phyloP scores from a whole-genome alignment of 768 basidiomycete species.

The Tephrocybe sp. region DNA sequence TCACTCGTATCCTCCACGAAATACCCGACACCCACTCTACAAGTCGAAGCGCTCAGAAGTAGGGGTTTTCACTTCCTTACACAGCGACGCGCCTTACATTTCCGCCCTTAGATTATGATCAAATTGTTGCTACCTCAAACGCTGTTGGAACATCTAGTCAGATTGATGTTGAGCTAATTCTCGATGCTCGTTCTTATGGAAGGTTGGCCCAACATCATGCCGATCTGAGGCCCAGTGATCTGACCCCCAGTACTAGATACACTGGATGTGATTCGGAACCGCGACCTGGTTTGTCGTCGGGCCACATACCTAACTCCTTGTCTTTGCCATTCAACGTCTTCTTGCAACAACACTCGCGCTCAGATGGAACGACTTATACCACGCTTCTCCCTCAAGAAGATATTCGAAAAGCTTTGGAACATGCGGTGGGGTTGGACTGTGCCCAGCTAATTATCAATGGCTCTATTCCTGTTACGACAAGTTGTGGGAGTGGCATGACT shows the following conservation, averaged over 20 bases:
- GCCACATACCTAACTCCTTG: slow-evolving; percentile 88
- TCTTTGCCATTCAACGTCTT: slow-evolving; percentile 84
- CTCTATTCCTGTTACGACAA: slow-evolving; percentile 62
- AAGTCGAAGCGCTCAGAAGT: slow-evolving; percentile 56
- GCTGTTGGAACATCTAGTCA: slow-evolving; percentile 37
- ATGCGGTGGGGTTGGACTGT: slow-evolving; percentile 60
- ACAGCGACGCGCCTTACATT: slow-evolving; percentile 1
- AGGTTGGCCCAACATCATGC: slow-evolving; percentile 46
- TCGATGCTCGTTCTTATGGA: slow-evolving; percentile 86
- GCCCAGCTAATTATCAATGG: slow-evolving; percentile 61
- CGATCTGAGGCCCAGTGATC: neutral
- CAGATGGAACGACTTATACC: slow-evolving; percentile 50
- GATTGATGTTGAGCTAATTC: slow-evolving; percentile 70
- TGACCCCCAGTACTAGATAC: slow-evolving; percentile 49
- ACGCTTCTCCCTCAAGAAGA: slow-evolving; percentile 58
- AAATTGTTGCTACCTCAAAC: slow-evolving; percentile 72
- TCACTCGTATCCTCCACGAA: slow-evolving; percentile 23
- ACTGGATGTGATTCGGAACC: slow-evolving; percentile 86
- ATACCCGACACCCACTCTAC: slow-evolving; percentile 57
- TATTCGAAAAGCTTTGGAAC: slow-evolving; percentile 57
- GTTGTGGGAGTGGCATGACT: slow-evolving; percentile 99
- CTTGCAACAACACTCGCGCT: slow-evolving; percentile 44
- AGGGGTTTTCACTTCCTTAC: slow-evolving; percentile 15
- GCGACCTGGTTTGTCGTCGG: slow-evolving; percentile 81
- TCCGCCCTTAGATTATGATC: slow-evolving; percentile 63